Evolutionary conservation across 345 rosid genomes (phyloP).

Genomic region (Eucalyptus dawsonii): DNA sequence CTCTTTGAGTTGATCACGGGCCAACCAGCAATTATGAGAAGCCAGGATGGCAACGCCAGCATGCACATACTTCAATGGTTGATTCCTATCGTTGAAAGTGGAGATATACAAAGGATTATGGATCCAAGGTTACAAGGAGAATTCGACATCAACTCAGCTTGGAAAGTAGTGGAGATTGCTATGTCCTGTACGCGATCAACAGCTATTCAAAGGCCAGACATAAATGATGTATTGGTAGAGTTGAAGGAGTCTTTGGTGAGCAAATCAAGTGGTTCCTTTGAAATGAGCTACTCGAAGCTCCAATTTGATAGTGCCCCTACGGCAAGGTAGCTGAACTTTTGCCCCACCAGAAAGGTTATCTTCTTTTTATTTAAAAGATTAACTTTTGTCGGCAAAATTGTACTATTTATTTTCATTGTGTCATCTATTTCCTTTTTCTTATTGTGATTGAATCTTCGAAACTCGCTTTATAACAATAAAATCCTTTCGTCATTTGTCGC

Average conservation of each 20-base stretch:
- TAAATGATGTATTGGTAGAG: background rate
- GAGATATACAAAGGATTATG: slow-evolving; percentile 3
- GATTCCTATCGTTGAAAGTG: background rate
- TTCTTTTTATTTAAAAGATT: no score
- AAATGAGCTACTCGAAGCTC: background rate
- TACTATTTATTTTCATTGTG: background rate
- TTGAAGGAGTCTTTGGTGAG: background rate
- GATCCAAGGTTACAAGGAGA: slow-evolving; percentile 3
- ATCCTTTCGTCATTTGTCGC: background rate
- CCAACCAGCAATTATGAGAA: slow-evolving; percentile 3
- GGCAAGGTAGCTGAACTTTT: background rate
- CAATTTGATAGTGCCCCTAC: background rate
- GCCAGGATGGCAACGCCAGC: background rate
- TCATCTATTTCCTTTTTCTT: no score
- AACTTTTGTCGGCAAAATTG: background rate
- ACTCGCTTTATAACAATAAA: background rate
- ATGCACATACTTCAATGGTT: background rate
- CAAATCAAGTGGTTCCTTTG: background rate
- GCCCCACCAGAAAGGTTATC: background rate
- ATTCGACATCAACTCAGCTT: background rate
- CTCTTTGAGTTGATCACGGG: slow-evolving; percentile 26
- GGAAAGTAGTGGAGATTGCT: slow-evolving; percentile 9
- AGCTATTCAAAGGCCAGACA: background rate
- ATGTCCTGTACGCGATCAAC: background rate
- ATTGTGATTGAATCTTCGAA: no score